Percentiles rank a stretch among this genome's conserved stretches.
Conservation (phyloP, 176 grass and related monocot species). For the Saccharum officinarum region DNA sequence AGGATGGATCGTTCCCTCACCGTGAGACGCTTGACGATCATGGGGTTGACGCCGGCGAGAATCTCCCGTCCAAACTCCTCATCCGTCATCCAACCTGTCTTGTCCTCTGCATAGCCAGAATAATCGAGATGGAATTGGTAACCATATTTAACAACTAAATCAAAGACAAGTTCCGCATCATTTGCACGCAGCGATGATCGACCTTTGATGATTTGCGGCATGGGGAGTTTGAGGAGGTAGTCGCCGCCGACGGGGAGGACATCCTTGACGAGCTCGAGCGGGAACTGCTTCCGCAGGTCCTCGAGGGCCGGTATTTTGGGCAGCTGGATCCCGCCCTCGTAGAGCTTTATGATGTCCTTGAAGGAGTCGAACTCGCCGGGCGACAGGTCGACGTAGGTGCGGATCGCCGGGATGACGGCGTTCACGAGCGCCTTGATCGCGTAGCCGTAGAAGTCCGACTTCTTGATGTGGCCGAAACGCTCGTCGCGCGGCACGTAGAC, state of each 20-base stretch:
- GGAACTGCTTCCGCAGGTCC: conserved; percentile 49
- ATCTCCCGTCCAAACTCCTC: neutral
- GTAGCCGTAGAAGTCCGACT: neutral
- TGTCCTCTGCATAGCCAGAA: neutral
- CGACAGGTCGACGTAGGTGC: neutral
- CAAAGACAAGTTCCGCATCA: too few species aligned
- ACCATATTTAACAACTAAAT: too few species aligned
- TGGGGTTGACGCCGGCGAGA: neutral
- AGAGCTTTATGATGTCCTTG: conserved; percentile 53
- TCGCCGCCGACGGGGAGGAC: conserved; percentile 51
- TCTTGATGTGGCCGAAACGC: neutral
- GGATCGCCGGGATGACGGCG: too few species aligned
- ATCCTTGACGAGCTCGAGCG: conserved; percentile 66
- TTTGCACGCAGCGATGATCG: too few species aligned
- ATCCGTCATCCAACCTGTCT: neutral
- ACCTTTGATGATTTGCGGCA: conserved; percentile 62
- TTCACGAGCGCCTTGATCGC: neutral
- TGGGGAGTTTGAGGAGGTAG: conserved; percentile 51
- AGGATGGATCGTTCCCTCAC: neutral
- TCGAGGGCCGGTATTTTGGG: conserved; percentile 40
- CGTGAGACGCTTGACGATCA: neutral
- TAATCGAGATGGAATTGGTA: too few species aligned
- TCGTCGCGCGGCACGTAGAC: neutral
- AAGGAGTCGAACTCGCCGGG: conserved; percentile 68
- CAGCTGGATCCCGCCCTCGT: conserved; percentile 55